These are phyloP conservation scores for Penicillium sp. DNA, from an alignment of 2,329 filamentous ascomycete species.

Conservation along the genomic window DNA sequence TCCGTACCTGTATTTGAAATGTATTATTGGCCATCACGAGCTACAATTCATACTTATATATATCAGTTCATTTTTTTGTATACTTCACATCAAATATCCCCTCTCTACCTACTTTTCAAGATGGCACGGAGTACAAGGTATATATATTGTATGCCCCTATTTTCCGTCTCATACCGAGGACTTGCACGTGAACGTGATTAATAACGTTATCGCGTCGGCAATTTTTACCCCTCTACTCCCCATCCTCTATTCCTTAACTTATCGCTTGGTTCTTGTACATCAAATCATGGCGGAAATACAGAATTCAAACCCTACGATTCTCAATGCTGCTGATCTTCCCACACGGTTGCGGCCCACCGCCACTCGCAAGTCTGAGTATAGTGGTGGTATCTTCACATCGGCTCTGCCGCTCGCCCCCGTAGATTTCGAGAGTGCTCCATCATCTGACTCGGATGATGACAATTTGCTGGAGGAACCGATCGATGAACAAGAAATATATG, in stretches of 20 bases:
- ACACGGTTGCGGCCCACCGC: constrained; percentile 59
- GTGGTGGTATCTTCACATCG: constrained; percentile 51
- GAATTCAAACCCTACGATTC: constrained; percentile 82
- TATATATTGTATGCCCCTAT: too few species aligned
- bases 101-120: too few species aligned
- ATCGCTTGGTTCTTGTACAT: not conserved
- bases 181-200: not conserved
- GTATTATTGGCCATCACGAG: too few species aligned
- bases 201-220: not conserved
- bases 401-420: constrained; percentile 49
- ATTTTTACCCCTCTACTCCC: constrained; percentile 6
- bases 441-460: constrained; percentile 49
- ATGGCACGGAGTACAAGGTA: too few species aligned
- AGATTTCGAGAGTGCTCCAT: constrained; percentile 41
- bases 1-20: too few species aligned
- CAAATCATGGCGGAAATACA: constrained; percentile 36
- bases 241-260: not conserved
- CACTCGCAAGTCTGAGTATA: constrained; percentile 43
- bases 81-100: too few species aligned
- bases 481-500: constrained; percentile 95
- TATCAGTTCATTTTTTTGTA: too few species aligned
- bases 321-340: constrained; percentile 84
- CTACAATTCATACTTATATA: too few species aligned
- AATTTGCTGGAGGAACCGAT: constrained; percentile 74
- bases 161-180: not conserved